Evolutionary conservation across 2,329 filamentous ascomycete species (phyloP).

Genomic region (Fusarium acutatum): DNA sequence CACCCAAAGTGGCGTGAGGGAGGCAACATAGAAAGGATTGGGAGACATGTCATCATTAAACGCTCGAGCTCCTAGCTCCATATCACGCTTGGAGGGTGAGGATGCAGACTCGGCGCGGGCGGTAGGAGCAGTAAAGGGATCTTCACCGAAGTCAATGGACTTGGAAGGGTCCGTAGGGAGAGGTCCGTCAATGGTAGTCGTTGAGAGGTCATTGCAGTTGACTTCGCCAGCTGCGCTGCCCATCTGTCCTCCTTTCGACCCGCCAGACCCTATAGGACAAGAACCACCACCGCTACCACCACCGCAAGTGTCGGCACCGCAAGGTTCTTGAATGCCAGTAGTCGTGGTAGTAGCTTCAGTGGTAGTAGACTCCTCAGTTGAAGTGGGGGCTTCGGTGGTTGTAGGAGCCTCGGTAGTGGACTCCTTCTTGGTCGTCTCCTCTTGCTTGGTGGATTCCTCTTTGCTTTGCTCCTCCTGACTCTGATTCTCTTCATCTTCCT

Average conservation of each 20-base stretch:
- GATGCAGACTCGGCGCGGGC: neutral
- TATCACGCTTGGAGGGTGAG: neutral
- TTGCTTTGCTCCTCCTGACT: conserved; percentile 15
- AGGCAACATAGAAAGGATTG: conserved; percentile 14
- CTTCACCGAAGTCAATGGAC: neutral
- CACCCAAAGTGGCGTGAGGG: conserved; percentile 15
- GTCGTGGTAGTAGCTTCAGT: conserved; percentile 24
- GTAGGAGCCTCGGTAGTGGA: neutral
- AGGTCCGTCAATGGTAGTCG: conserved; percentile 10
- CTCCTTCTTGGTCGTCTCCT: neutral
- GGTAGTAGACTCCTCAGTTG: conserved; percentile 8
- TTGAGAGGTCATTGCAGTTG: conserved; percentile 10
- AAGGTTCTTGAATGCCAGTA: neutral
- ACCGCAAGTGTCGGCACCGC: conserved; percentile 20
- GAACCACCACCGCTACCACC: neutral
- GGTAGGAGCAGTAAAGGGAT: conserved; percentile 4
- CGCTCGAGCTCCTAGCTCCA: neutral
- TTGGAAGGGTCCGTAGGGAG: conserved; percentile 2
- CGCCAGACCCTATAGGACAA: conserved; percentile 12
- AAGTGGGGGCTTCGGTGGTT: neutral
- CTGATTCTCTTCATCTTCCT: conserved; percentile 1
- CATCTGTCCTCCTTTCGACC: conserved; percentile 19
- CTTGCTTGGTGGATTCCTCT: conserved; percentile 18
- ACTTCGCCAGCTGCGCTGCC: neutral
- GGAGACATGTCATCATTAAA: conserved; percentile 15